phyloP scores from a whole-genome alignment of 1,284 basidiomycete genomes.

The Irpex sp. region DNA sequence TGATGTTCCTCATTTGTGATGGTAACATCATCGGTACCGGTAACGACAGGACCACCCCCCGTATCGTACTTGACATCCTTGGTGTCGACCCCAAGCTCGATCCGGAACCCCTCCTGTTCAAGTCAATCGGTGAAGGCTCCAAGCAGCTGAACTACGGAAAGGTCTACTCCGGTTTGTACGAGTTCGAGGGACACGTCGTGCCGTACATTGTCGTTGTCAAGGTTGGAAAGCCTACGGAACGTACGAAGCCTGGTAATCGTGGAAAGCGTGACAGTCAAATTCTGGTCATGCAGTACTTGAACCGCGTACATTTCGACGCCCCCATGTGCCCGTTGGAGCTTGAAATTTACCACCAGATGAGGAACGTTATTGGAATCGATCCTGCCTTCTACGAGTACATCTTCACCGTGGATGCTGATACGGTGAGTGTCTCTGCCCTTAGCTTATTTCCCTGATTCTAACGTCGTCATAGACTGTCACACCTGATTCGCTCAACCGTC shows the following conservation, averaged over 20 bases:
- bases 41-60: conserved; percentile 91
- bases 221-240: conserved; percentile 93
- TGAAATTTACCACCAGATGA: conserved; percentile 98
- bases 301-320: conserved; percentile 92
- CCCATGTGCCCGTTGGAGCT: conserved; percentile 96
- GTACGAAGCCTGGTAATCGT: conserved; percentile 91
- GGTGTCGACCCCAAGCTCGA: conserved; percentile 92
- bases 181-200: conserved; percentile 93
- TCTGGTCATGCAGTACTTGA: conserved; percentile 90
- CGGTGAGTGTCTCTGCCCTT: conserved; percentile 46
- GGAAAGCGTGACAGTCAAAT: conserved; percentile 99
- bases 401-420: conserved; percentile 96
- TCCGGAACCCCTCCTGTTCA: conserved; percentile 92
- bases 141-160: conserved; percentile 96
- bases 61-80: conserved; percentile 88
- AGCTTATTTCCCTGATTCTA: neutral
- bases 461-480: conserved; percentile 60
- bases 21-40: conserved; percentile 96
- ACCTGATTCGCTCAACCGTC: conserved; percentile 83
- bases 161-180: conserved; percentile 93
- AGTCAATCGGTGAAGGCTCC: conserved; percentile 88
- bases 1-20: conserved; percentile 94
- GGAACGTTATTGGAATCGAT: conserved; percentile 97
- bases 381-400: conserved; percentile 98
- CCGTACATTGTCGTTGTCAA: conserved; percentile 96